Evolutionary conservation across 768 basidiomycete species (phyloP).

Genomic region (Russula sp.): DNA sequence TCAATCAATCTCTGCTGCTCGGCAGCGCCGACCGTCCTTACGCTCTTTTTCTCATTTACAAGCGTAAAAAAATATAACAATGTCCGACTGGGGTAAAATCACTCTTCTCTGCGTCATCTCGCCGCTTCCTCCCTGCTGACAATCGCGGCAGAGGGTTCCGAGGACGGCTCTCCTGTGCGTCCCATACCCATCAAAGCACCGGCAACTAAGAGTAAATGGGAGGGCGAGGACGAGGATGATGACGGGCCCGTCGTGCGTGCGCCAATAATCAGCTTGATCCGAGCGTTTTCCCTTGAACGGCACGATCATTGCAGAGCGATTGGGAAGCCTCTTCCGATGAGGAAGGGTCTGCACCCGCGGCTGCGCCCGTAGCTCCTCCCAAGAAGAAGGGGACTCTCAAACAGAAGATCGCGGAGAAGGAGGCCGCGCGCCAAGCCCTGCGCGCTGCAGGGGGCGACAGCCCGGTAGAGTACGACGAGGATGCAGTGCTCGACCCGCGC

Average conservation of each 20-base stretch:
- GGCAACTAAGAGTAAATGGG: constrained; percentile 55
- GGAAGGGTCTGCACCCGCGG: constrained; percentile 42
- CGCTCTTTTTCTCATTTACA: constrained; percentile 8
- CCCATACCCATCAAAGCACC: constrained; percentile 26
- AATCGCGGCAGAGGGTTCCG: constrained; percentile 22
- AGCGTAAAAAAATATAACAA: constrained; percentile 7
- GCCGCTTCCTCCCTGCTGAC: not conserved
- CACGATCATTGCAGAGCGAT: constrained; percentile 59
- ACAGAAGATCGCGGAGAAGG: constrained; percentile 88
- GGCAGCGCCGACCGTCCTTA: constrained; percentile 24
- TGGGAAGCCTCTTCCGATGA: constrained; percentile 90
- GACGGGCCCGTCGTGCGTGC: constrained; percentile 66
- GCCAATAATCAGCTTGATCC: not conserved
- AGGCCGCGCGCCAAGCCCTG: constrained; percentile 58
- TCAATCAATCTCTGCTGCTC: constrained; percentile 17
- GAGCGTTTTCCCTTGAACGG: not conserved
- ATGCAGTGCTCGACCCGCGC: constrained; percentile 60
- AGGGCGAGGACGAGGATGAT: constrained; percentile 87
- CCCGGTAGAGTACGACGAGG: constrained; percentile 56
- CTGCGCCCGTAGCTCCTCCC: constrained; percentile 53
- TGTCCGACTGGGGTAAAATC: constrained; percentile 27
- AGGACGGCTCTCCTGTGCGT: constrained; percentile 8
- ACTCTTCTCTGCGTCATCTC: not conserved
- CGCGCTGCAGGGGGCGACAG: constrained; percentile 36
- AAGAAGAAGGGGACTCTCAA: constrained; percentile 94